A percentile compares a stretch with the other conserved stretches of the same genome.
phyloP scores from a whole-genome alignment of 257 asterid genomes.

The Przewalskia tangutica region DNA sequence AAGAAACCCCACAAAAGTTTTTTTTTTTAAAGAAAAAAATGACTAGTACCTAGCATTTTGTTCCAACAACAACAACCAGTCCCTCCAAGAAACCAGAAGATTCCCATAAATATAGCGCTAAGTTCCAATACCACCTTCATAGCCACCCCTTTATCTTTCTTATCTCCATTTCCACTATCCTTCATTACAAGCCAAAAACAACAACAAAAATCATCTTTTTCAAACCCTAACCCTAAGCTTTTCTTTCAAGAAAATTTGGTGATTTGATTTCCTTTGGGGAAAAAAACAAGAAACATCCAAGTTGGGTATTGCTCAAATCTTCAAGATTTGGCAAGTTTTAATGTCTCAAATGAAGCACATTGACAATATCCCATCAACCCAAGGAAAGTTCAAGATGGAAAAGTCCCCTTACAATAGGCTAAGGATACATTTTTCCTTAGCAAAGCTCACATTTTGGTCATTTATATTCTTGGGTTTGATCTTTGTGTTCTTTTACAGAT shows the following conservation, averaged over 20 bases:
- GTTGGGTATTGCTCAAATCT: slow-evolving; percentile 18
- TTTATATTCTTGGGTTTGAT: slow-evolving; percentile 71
- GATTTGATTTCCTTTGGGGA: background rate
- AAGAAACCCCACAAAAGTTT: background rate
- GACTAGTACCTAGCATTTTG: slow-evolving; percentile 1
- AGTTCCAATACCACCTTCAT: background rate
- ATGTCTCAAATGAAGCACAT: slow-evolving; percentile 59
- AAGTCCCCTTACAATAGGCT: slow-evolving; percentile 63
- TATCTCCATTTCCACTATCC: slow-evolving; percentile 9
- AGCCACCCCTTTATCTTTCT: slow-evolving; percentile 12
- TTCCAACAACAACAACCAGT: slow-evolving; percentile 35
- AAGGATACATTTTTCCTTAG: slow-evolving; percentile 61
- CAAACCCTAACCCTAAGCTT: slow-evolving; percentile 21
- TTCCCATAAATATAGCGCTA: slow-evolving; percentile 32
- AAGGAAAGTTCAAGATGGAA: slow-evolving; percentile 97
- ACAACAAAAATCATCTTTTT: background rate
- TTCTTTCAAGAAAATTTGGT: slow-evolving; percentile 13
- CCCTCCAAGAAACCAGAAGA: slow-evolving; percentile 45
- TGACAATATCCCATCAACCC: slow-evolving; percentile 61
- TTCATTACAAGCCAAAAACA: background rate
- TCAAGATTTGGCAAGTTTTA: slow-evolving; percentile 7
- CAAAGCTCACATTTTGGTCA: slow-evolving; percentile 91
- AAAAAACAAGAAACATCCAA: slow-evolving; percentile 9
- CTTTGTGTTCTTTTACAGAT: slow-evolving; percentile 65
- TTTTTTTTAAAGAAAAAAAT: too few species aligned